These are phyloP conservation scores for Cucurbita maxima DNA, from an alignment of 306 rosid genomes.

Conservation along the genomic window DNA sequence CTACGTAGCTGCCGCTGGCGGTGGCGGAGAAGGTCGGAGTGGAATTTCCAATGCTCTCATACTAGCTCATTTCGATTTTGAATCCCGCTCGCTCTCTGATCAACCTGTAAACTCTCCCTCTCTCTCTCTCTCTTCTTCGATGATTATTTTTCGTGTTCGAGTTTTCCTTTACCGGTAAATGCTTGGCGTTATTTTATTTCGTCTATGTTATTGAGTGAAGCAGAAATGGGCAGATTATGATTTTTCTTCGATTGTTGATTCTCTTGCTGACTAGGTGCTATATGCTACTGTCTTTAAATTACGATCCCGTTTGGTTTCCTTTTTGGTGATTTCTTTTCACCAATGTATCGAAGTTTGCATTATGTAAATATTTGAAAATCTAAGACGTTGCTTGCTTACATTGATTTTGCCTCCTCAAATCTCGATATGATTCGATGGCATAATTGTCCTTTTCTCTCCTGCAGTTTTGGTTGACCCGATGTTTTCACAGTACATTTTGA, in stretches of 20 bases:
- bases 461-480: background rate
- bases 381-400: background rate
- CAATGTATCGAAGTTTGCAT: background rate
- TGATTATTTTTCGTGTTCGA: background rate
- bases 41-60: conserved; percentile 69
- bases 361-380: background rate
- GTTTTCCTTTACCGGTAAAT: background rate
- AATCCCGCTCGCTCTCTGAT: conserved; percentile 41
- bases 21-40: conserved; percentile 80
- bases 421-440: background rate
- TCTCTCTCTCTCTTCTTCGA: background rate
- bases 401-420: background rate
- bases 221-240: background rate
- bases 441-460: background rate
- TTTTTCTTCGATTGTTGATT: background rate
- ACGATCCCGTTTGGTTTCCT: background rate
- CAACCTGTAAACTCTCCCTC: conserved; percentile 31
- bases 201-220: background rate
- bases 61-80: conserved; percentile 38
- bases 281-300: background rate
- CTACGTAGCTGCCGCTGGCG: conserved; percentile 55
- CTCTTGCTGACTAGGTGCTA: background rate
- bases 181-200: background rate
- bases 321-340: background rate
- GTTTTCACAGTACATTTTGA: background rate